These are phyloP conservation scores for Suillus lakei DNA, from an alignment of 768 basidiomycete species.

Conservation along the genomic window DNA sequence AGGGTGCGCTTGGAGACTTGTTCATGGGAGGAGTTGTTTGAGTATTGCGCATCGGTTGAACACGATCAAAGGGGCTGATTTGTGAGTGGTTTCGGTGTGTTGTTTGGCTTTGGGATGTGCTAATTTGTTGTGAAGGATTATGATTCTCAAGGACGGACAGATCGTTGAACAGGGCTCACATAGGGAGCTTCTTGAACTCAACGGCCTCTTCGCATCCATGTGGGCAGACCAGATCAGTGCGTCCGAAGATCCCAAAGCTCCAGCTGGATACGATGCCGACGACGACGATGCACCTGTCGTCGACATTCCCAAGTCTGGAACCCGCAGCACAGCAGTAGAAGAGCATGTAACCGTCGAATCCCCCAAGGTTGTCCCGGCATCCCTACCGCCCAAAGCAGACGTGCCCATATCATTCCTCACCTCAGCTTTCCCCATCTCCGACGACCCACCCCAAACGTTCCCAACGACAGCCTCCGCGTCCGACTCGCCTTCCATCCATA, in stretches of 20 bases:
- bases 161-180: conserved; percentile 85
- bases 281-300: conserved; percentile 25
- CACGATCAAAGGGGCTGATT: conserved; percentile 63
- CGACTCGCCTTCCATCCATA: conserved; percentile 30
- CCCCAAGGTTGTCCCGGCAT: conserved; percentile 18
- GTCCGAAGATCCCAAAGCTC: conserved; percentile 29
- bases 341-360: conserved; percentile 17
- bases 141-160: conserved; percentile 90
- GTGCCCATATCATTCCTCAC: conserved; percentile 38
- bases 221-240: conserved; percentile 86
- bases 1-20: conserved; percentile 37
- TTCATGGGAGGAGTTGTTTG: conserved; percentile 31
- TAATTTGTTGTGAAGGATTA: conserved; percentile 56
- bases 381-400: conserved; percentile 12
- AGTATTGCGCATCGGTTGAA: conserved; percentile 28
- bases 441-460: conserved; percentile 27
- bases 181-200: conserved; percentile 71
- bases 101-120: neutral
- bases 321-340: conserved; percentile 30
- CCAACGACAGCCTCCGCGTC: conserved; percentile 37
- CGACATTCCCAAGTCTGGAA: conserved; percentile 20
- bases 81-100: conserved; percentile 44
- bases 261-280: conserved; percentile 29
- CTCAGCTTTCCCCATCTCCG: conserved; percentile 42
- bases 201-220: conserved; percentile 82